phyloP scores from a whole-genome alignment of 345 rosid species.

The Adansonia digitata region DNA sequence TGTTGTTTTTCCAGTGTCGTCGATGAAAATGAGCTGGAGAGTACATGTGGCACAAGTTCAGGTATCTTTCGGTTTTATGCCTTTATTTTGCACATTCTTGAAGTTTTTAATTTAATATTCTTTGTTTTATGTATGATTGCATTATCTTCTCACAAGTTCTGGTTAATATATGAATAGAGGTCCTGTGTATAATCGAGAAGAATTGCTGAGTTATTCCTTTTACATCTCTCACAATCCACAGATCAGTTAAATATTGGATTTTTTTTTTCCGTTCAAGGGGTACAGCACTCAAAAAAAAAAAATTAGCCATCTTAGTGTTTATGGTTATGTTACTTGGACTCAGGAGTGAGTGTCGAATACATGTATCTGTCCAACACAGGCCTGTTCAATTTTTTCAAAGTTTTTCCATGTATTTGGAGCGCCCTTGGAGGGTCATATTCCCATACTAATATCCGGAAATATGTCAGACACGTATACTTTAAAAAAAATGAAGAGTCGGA shows the following conservation, averaged over 20 bases:
- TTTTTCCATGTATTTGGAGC: too few species aligned
- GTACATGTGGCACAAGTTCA: slow-evolving; percentile 44
- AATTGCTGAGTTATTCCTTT: not conserved
- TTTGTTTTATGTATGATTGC: not conserved
- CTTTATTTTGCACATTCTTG: not conserved
- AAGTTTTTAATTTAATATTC: not conserved
- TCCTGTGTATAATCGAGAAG: not conserved
- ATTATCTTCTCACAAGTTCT: not conserved
- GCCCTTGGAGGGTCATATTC: too few species aligned
- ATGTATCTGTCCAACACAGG: too few species aligned
- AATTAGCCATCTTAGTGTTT: not conserved
- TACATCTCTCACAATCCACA: not conserved
- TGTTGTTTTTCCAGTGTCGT: slow-evolving; percentile 44
- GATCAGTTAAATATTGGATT: not conserved
- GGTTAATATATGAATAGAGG: not conserved
- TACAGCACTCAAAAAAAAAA: not conserved
- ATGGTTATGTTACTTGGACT: too few species aligned
- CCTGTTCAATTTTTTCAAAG: too few species aligned
- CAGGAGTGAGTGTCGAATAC: too few species aligned
- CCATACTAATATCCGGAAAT: too few species aligned
- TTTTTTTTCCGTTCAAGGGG: not conserved
- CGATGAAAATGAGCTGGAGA: slow-evolving; percentile 49
- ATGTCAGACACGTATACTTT: too few species aligned
- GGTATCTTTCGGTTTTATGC: slow-evolving; percentile 32
- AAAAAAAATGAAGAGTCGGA: too few species aligned